Base-by-base conservation (phyloP, 192 early-diverging fungal species). In the Gonapodya sp. region DNA sequence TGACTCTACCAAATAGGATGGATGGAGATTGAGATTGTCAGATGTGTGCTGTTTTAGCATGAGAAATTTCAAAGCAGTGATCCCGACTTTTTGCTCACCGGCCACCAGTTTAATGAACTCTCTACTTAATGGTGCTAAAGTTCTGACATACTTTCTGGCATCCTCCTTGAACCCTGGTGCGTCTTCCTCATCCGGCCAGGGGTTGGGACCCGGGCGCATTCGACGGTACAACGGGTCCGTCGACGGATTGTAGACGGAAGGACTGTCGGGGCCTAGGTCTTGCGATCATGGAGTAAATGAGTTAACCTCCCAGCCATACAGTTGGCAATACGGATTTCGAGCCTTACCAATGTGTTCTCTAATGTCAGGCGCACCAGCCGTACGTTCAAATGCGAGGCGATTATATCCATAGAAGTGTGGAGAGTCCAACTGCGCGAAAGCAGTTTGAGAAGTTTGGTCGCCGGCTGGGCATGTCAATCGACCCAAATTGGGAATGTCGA, bases 81-180 rank as follows among this genome's bases (percentile, higher is more conserved):
- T 24, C 46, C 46, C 8, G 46, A 24, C 46, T 8, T 64, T 8
- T 24, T 16, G 24, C 46, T 8, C 46, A 64, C 46, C 46, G 8
- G 46, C 46, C 8, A 64, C 46, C 8, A 64, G 46, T 24, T 24
- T 24, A 64, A 64, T 64, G 46, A 64, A 64, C 46, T 64, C 46
- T 64, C 46, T 64, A 64, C 46, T 64, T 24, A 64, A 24, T 64
- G 46, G 46, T 8, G 46, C 46, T 24, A 64, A 24, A 64, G 46
- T 64, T 24, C 8, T 24, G 24, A 64, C 24, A 24, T 64, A 64
- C 46, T 64, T 64, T 64, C 24, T 64, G 8, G 24, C 46, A 24
- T 64, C 46, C 46, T 64, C 46, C 46, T 64, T 18, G 75, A 77
- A 77, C 8, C 75, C 75, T 8, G 75, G 75, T 8, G 34, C 75